phyloP scores from a whole-genome alignment of 352 stramenopile species.

The Pythium apleroticum region DNA sequence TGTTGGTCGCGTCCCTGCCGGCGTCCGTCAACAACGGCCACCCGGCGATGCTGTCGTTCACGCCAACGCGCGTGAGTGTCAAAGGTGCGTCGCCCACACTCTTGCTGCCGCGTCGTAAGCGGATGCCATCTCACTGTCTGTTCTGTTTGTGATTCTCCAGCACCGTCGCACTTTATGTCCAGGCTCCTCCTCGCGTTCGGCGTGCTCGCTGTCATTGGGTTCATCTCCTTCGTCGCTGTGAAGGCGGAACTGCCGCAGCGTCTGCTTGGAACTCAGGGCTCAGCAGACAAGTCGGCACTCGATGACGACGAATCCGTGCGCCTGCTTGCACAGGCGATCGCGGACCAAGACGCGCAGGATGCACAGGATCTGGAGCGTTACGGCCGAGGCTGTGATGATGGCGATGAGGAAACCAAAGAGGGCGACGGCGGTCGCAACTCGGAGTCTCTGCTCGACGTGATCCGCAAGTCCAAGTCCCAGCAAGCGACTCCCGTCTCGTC shows the following conservation, averaged over 20 bases:
- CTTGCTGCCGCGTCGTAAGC: background rate
- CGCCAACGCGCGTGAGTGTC: constrained; percentile 27
- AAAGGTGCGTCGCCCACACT: constrained; percentile 11
- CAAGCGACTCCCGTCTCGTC: constrained; percentile 12
- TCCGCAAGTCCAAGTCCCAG: constrained; percentile 34
- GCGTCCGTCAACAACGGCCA: constrained; percentile 30
- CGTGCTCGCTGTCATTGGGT: constrained; percentile 18
- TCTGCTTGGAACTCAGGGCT: background rate
- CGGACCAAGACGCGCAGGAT: constrained; percentile 17
- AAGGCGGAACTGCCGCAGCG: constrained; percentile 26
- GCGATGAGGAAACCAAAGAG: constrained; percentile 7
- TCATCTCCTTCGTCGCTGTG: constrained; percentile 22
- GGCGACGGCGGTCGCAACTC: constrained; percentile 8
- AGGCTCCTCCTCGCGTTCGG: constrained; percentile 29
- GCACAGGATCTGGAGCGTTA: background rate
- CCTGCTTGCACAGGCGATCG: constrained; percentile 24
- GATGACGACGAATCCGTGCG: constrained; percentile 31
- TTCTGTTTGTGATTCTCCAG: constrained; percentile 8
- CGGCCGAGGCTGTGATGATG: background rate
- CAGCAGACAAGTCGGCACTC: constrained; percentile 7
- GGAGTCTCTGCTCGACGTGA: constrained; percentile 31
- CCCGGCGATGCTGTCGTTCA: constrained; percentile 30
- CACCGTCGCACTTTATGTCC: constrained; percentile 18
- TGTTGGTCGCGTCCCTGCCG: constrained; percentile 34
- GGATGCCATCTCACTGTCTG: background rate